phyloP scores from a whole-genome alignment of 805 yeast genomes.

The Pichia deserticola region DNA sequence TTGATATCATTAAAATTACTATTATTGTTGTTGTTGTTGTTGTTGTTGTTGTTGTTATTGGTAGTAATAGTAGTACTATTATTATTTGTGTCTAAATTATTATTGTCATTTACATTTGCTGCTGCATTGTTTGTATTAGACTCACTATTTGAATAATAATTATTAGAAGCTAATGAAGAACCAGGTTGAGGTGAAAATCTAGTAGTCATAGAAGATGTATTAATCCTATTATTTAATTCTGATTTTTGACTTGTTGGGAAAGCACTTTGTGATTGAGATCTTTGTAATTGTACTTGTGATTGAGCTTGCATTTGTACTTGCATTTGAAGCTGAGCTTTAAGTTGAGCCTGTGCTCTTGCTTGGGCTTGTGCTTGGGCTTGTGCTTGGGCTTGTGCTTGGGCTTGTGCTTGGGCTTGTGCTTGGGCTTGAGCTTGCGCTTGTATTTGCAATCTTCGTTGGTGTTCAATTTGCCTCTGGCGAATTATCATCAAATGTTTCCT shows the following conservation, averaged over 20 bases:
- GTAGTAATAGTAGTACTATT: background rate
- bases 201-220: slow-evolving; percentile 19
- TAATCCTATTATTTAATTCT: slow-evolving; percentile 17
- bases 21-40: background rate
- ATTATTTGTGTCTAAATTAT: no score
- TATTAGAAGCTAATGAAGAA: background rate
- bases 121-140: no score
- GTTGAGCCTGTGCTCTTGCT: slow-evolving; percentile 7
- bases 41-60: background rate
- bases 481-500: slow-evolving; percentile 30
- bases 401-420: slow-evolving; percentile 4
- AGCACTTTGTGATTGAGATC: background rate
- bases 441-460: slow-evolving; percentile 21
- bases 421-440: slow-evolving; percentile 9
- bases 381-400: background rate
- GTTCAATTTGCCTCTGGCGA: slow-evolving; percentile 24
- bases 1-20: background rate
- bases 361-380: slow-evolving; percentile 3
- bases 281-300: slow-evolving; percentile 18
- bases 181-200: slow-evolving; percentile 26
- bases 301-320: slow-evolving; percentile 9
- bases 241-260: slow-evolving; percentile 5
- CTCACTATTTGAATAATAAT: background rate
- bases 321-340: slow-evolving; percentile 16
- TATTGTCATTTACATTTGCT: no score